Evolutionary conservation across 805 yeast genomes (phyloP).

Genomic region (Ogataea parapolymorpha): DNA sequence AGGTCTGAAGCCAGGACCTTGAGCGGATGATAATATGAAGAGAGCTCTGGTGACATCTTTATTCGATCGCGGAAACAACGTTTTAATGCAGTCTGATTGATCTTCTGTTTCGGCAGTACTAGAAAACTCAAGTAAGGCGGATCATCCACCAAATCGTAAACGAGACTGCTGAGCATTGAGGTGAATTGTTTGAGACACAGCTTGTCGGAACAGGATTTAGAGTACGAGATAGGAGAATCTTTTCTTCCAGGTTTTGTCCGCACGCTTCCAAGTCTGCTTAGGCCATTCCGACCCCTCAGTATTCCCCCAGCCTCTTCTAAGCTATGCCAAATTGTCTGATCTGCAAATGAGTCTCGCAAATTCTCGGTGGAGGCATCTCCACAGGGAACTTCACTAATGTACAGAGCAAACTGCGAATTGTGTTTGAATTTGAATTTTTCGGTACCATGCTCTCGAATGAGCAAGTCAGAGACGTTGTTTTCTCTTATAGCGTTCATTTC

Average conservation of each 20-base stretch:
- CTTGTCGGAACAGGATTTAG: constrained; percentile 91
- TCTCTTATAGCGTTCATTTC: constrained; percentile 36
- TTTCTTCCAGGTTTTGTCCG: constrained; percentile 91
- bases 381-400: constrained; percentile 78
- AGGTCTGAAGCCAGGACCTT: constrained; percentile 16
- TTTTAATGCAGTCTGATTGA: constrained; percentile 28
- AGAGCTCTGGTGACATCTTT: background rate
- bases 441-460: constrained; percentile 12
- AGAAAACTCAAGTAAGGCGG: constrained; percentile 44
- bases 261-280: constrained; percentile 56
- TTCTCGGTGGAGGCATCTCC: constrained; percentile 79
- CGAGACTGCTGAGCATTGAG: constrained; percentile 49
- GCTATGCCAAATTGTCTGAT: constrained; percentile 17
- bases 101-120: constrained; percentile 41
- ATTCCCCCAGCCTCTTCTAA: constrained; percentile 11
- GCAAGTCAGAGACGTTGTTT: constrained; percentile 12
- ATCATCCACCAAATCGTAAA: constrained; percentile 34
- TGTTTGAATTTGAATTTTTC: constrained; percentile 19
- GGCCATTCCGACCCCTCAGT: constrained; percentile 64
- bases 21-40: constrained; percentile 4
- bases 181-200: constrained; percentile 58
- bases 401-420: constrained; percentile 50
- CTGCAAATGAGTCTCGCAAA: constrained; percentile 24
- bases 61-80: constrained; percentile 41
- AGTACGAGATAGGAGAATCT: constrained; percentile 68